A percentile compares a stretch with the other conserved stretches of the same genome.
Conservation (phyloP, 2,329 filamentous ascomycete genomes). For the Aspergillus clavatus region DNA sequence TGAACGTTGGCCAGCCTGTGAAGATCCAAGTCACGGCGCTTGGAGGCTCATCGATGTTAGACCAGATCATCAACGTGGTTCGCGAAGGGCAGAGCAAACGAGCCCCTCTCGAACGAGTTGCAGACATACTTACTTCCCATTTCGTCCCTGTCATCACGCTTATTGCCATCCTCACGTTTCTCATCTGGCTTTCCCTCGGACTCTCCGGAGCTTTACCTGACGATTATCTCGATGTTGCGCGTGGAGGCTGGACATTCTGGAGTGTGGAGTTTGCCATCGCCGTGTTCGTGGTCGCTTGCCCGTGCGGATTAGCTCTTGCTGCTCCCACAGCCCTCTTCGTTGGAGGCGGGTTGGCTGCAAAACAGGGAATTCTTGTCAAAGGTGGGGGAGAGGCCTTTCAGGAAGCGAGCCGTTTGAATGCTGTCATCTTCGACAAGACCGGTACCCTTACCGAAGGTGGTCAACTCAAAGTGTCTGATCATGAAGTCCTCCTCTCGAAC, state of each 20-base stretch:
- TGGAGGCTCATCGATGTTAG: conserved; percentile 47
- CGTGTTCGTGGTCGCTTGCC: conserved; percentile 82
- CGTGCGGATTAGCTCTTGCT: conserved; percentile 78
- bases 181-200: conserved; percentile 45
- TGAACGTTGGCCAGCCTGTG: conserved; percentile 46
- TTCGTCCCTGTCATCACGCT: conserved; percentile 48
- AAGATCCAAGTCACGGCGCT: conserved; percentile 41
- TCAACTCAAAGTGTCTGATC: conserved; percentile 53
- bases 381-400: conserved; percentile 83
- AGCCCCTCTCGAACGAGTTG: conserved; percentile 45
- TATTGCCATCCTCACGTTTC: conserved; percentile 44
- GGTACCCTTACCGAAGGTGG: conserved; percentile 70
- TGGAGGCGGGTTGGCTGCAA: conserved; percentile 72
- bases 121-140: conserved; percentile 45
- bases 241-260: conserved; percentile 50
- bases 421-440: conserved; percentile 84
- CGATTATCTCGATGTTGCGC: conserved; percentile 48
- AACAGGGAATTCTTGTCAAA: conserved; percentile 74
- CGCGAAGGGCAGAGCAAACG: conserved; percentile 47
- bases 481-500: conserved; percentile 39
- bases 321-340: conserved; percentile 84
- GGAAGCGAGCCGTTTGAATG: conserved; percentile 71
- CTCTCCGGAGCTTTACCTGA: conserved; percentile 40
- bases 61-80: conserved; percentile 47
- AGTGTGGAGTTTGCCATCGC: conserved; percentile 67